A percentile compares a stretch with the other conserved stretches of the same genome.
These are phyloP conservation scores for Pleurotus cornucopiae DNA, from an alignment of 768 basidiomycete species.

Conservation along the genomic window DNA sequence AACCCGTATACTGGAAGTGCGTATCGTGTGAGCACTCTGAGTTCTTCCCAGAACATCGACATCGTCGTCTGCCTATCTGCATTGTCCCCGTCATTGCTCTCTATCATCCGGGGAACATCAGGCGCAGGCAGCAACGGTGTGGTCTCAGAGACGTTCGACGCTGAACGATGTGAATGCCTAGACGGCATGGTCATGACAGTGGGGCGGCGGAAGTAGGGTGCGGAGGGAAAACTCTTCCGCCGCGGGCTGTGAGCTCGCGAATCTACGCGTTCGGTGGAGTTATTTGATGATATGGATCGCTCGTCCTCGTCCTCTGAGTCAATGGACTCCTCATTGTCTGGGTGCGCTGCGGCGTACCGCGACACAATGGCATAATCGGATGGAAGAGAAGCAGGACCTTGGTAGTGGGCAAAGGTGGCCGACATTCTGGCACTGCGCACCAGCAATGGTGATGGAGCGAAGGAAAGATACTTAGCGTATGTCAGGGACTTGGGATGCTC, in stretches of 20 bases:
- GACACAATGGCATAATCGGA: constrained; percentile 66
- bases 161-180: background rate
- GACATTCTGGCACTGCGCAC: constrained; percentile 23
- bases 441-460: background rate
- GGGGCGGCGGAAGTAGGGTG: constrained; percentile 30
- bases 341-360: constrained; percentile 34
- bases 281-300: constrained; percentile 8
- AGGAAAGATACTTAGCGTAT: background rate
- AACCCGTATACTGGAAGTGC: constrained; percentile 75
- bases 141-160: constrained; percentile 33
- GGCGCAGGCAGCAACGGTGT: constrained; percentile 54
- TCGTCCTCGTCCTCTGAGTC: constrained; percentile 16
- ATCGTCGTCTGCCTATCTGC: constrained; percentile 25
- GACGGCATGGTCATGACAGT: constrained; percentile 29
- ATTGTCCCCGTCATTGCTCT: constrained; percentile 34
- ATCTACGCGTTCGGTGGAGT: constrained; percentile 13
- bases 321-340: constrained; percentile 9
- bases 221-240: constrained; percentile 20
- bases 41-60: constrained; percentile 52
- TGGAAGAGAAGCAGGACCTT: constrained; percentile 55
- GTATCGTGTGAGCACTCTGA: constrained; percentile 54
- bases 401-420: constrained; percentile 52
- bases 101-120: constrained; percentile 51
- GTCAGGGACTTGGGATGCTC: background rate
- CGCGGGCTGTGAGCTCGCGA: constrained; percentile 10